Percentiles rank a stretch among this genome's conserved stretches.
Conservation (phyloP, 257 asterid genomes). For the Anisodus acutangulus region DNA sequence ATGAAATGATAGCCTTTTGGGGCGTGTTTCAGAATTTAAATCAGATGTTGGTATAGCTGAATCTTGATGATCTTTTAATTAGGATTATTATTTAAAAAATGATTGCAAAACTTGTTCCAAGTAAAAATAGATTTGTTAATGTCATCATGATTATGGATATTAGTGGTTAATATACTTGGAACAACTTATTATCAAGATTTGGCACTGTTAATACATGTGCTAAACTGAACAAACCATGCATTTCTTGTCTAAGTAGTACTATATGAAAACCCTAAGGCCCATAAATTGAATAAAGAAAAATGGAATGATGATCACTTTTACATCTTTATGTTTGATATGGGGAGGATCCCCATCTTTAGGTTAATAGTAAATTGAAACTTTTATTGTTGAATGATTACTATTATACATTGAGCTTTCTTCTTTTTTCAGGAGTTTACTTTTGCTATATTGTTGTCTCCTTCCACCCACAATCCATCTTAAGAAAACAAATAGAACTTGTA, state of each 20-base stretch:
- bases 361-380: constrained; percentile 66
- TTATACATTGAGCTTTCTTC: constrained; percentile 29
- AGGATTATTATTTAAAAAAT: neutral
- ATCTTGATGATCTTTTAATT: neutral
- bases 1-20: constrained; percentile 17
- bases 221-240: neutral
- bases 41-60: neutral
- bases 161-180: neutral
- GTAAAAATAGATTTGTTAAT: neutral
- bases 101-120: constrained; percentile 24
- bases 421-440: constrained; percentile 37
- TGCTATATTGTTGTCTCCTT: neutral
- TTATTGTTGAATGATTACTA: constrained; percentile 66
- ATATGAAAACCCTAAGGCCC: constrained; percentile 31
- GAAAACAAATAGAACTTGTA: neutral
- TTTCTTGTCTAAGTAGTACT: neutral
- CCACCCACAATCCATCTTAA: neutral
- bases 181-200: constrained; percentile 9
- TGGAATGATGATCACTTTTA: constrained; percentile 35
- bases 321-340: constrained; percentile 40
- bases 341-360: constrained; percentile 52
- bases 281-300: neutral
- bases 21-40: constrained; percentile 4
- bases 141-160: constrained; percentile 17
- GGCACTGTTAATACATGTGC: neutral